Evolutionary conservation across 208 protist genomes (phyloP), one percentile per base, ranked within the genome.

Genomic region (Porcisia deanei): DNA sequence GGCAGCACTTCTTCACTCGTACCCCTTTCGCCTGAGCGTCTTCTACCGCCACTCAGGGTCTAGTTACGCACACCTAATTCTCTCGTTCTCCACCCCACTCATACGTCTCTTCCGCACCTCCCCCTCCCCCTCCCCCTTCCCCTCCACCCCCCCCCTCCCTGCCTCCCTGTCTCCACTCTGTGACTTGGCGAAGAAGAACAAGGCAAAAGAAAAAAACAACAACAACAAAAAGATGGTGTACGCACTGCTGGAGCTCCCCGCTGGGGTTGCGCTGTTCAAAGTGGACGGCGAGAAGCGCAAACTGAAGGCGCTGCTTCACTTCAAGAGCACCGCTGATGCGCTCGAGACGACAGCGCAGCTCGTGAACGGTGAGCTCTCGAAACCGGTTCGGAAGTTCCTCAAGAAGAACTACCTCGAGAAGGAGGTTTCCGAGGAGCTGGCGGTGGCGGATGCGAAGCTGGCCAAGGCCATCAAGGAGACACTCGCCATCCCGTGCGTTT

Each of bases 221-320:
- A 85, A 18, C 30, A 49, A 41, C 12, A 22, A 34, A 52, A 52
- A 18, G 34, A 97, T 97, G 94, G 91, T 99, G 87, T 98, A 99
- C 71, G 97, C 99, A 8, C 90, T 99, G 54, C 98, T 99, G 66
- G 99, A 99, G 91, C 99, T 99, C 30, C 92, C 99, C 10, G 99
- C 98, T 39, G 99, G 99, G 49, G 99, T 99, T 75, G 98, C 99
- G 54, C 93, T 99, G 16, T 99, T 99, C 85, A 99, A 99, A 76
- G 94, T 99, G 80, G 99, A 90, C 79, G 99, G 81, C 77, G 89
- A 84, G 52, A 91, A 88, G 83, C 88, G 83, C 63, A 99, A 98
- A 85, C 75, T 99, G 25, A 91, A 94, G 84, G 96, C 98, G 39
- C 88, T 98, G n/a, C 88, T 99, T 45, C 84, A 92, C 66, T 94